Conservation (phyloP, 106 monocot species). For the Narthecium ossifragum region DNA sequence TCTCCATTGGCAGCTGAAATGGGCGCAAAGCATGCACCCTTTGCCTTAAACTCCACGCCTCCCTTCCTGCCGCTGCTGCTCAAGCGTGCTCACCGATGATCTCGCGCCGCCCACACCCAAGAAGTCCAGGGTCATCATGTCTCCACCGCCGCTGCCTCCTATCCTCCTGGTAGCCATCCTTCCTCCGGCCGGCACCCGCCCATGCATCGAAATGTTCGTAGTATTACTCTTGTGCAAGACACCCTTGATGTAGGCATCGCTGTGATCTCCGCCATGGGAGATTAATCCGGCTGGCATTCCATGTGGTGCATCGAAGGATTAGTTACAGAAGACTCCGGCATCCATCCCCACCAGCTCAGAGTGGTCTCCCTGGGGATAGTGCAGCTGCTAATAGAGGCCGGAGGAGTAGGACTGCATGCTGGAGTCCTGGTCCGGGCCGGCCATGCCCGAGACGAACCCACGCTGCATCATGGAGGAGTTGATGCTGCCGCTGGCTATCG, state of each 20-base stretch:
- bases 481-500: slow-evolving; percentile 9
- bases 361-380: too few species aligned
- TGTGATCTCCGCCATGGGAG: not conserved
- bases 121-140: slow-evolving; percentile 6
- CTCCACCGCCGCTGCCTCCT: not conserved
- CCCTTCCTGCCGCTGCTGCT: not conserved
- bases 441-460: slow-evolving; percentile 7
- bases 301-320: not conserved
- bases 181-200: not conserved
- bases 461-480: not conserved
- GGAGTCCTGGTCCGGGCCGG: slow-evolving; percentile 6
- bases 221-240: too few species aligned
- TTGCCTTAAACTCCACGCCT: not conserved
- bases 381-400: too few species aligned
- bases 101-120: slow-evolving; percentile 15
- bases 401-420: not conserved
- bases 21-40: not conserved
- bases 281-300: not conserved
- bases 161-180: too few species aligned
- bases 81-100: slow-evolving; percentile 1
- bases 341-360: too few species aligned
- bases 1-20: not conserved
- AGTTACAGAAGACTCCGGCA: too few species aligned
- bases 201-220: too few species aligned
- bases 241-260: too few species aligned